Evolutionary conservation across 2,329 filamentous ascomycete genomes (phyloP).

Genomic region (Chaetomium globosum): DNA sequence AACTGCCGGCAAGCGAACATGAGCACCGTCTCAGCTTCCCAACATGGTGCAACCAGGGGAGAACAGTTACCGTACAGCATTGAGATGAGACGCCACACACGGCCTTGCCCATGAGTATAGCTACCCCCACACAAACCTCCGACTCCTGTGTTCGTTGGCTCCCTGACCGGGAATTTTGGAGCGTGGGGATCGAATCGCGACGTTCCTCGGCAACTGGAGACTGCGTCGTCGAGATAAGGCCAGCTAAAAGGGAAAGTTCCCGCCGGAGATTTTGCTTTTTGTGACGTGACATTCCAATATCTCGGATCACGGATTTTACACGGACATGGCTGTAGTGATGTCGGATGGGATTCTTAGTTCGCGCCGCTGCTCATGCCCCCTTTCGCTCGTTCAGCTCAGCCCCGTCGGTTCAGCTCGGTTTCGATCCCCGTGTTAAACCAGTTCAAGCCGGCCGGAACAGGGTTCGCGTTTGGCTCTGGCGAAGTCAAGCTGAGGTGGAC

Average conservation of each 20-base stretch:
- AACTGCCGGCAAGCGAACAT: no score
- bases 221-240: background rate
- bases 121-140: no score
- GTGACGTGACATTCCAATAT: background rate
- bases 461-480: background rate
- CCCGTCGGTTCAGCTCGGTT: background rate
- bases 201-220: no score
- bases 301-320: constrained; percentile 3
- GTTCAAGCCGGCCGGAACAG: background rate
- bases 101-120: no score
- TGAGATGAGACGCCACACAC: no score
- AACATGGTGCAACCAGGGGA: no score
- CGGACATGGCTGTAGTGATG: background rate
- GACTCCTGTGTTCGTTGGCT: no score
- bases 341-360: background rate
- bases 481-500: background rate
- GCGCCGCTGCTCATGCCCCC: background rate
- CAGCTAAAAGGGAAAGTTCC: background rate
- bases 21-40: no score
- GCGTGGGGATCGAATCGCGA: no score
- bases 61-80: no score
- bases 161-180: no score
- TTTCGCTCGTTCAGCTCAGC: background rate
- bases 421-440: background rate
- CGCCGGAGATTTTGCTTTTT: constrained; percentile 7